Evolutionary conservation across 1,284 basidiomycete genomes (phyloP), one percentile per base, ranked within the genome.

Genomic region (Cutaneotrichosporon curvatum): DNA sequence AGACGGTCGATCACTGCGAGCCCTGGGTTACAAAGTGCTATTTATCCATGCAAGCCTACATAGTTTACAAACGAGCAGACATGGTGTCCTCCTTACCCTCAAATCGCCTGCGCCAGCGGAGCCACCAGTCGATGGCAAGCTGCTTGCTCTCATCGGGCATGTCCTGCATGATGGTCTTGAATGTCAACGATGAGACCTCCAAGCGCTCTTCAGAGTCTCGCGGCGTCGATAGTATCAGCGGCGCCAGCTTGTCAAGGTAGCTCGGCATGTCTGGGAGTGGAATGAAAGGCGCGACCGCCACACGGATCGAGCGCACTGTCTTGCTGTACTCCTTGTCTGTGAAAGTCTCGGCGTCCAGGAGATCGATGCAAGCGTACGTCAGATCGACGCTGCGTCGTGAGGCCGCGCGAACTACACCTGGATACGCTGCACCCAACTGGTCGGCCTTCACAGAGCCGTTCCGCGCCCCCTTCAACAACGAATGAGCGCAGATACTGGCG

Each of bases 81-180:
- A 35, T 22, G 28, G 32, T 25, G 15, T 45, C 48, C 28, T 42
- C 40, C 22, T 33, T 30, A 12, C 25, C 37, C 35, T 55, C 47
- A 20, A 57, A 50, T 14, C 35, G 44, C 28, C 50, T 25, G n/a
- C 50, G 53, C 53, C 58, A 58, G 16, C 42, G 43, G 12, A 58
- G 39, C 65, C 65, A 67, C 65, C 65, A 67, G 10, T 60, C 59
- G 12, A 64, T 57, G 1, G 61, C 65, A 16, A 43, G 20, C 31
- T 52, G 38, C 50, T 59, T 62, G 21, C 42, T 46, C 36, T 55
- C 53, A 45, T 67, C 65, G 4, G 57, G 49, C 37, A 67, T 40
- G 35, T 60, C 60, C 37, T 58, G 43, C 31, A 60, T 52, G 19
- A 67, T 48, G 42, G 57, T 55, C 39, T 57, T 56, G 46, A 64